Base-by-base conservation (phyloP, 306 rosid genomes). In the Trifolium repens region DNA sequence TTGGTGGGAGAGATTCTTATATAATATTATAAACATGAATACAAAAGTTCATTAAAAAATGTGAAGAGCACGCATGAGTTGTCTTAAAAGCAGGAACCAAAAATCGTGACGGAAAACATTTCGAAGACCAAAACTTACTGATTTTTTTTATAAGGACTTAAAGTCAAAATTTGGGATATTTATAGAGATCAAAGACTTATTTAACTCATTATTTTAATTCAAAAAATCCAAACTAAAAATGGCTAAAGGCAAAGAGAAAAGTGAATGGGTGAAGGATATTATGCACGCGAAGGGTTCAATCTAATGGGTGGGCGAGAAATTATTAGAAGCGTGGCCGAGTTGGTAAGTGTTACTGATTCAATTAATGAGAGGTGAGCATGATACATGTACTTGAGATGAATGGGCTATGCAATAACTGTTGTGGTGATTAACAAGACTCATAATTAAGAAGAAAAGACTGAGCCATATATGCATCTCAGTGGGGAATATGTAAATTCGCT, bases 311-410 rank as follows among this genome's bases (percentile, higher is more conserved):
- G 65, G 17, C 2, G 39, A 59, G 5, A 58, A 59, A 59, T 59
- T 27, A 59, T 59, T 6, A 59, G 65, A 27, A 10, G 15, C 10
- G 8, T 57, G 15, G 15, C 35, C 17, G 40, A 59, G 65, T 59
- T 37, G 40, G 65, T 6, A 27, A 27, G 64, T 27, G 35, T 59
- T 17, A 26, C 27, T 26, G 27, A 54, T 17, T 54, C 60, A 3
- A 54, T 54, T 10, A 16, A 0, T 19, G 12, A 50, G 57, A 50
- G 30, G 60, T 54, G 30, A 22, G 60, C 12, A 54, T 19, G 16
- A 59, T 59, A 12, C 64, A 59, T 59, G 17, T 59, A 58, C 12
- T 34, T 58, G 64, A 58, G 64, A 58, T 58, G 39, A 59, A 59
- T 13, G 17, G 39, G 17, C 27, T 26, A 59, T 59, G 64, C 16